Base-by-base conservation (phyloP, 257 asterid species). In the Hygrophila difformis region DNA sequence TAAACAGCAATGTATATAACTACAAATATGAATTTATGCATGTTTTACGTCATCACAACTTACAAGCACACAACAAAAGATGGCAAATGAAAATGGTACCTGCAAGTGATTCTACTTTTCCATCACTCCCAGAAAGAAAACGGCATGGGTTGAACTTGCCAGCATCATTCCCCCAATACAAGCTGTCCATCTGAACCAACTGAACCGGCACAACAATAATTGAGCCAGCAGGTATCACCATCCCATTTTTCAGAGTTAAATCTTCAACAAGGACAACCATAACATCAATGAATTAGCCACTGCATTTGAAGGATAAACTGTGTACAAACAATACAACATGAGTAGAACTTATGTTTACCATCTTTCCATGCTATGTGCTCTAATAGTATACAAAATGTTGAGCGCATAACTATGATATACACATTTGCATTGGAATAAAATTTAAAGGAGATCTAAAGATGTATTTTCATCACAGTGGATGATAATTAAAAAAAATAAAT, bases 121-220 rank as follows among this genome's bases (percentile, higher is more conserved):
- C 47, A 34, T 43, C 63, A 40, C 45, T 28, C 61, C 58, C 53
- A 11, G 57, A 59, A 40, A 71, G 57, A 53, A 71, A 71, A 17
- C 74, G 70, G 26, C 12, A 44, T 45, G 78, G 78, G 44, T 71
- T 56, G 56, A 71, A 71, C 63, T 53, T 13, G 22, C 49, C 53
- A 45, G 74, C 78, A 71, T 71, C 71, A 18, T 24, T 62, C 40
- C 78, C 78, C 78, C 78, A 71, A 31, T 48, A 44, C 12, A 59
- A 55, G 21, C 33, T 18, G 49, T 66, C 68, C 59, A 19, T 54
- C 44, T 71, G 78, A 51, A 71, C 63, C 66, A 71, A 49, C 55
- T 58, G 74, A 59, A 71, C 24, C 10, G 78, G 78, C 49, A 71
- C 63, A 21, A 63, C 63, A 47, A 71, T 44, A 22, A 59, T 66